Conservation (phyloP, 345 rosid species). For the Rhodamnia rubescens region DNA sequence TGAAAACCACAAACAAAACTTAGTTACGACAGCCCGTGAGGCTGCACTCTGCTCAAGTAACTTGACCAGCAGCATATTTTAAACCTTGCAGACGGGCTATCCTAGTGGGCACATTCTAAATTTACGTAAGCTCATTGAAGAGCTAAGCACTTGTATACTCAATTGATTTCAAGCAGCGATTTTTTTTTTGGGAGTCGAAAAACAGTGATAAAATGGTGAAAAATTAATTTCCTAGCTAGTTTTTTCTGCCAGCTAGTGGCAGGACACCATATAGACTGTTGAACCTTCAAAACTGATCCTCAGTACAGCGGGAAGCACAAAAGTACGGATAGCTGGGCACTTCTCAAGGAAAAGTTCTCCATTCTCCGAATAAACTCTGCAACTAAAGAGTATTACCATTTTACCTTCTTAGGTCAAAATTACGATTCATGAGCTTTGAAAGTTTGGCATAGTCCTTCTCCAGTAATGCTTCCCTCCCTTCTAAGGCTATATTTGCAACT, state of each 20-base stretch:
- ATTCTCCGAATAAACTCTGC: neutral
- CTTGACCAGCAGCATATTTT: neutral
- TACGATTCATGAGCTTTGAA: constrained; percentile 62
- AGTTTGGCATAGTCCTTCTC: constrained; percentile 56
- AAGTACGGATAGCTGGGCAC: neutral
- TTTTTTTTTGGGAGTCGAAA: no score
- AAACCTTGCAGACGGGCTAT: neutral
- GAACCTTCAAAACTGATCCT: neutral
- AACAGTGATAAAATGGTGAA: neutral
- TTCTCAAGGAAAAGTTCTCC: neutral
- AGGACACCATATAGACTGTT: neutral
- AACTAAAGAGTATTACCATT: neutral
- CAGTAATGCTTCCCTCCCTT: constrained; percentile 55
- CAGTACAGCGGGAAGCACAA: neutral
- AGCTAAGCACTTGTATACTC: neutral
- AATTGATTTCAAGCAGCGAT: neutral
- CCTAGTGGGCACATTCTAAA: neutral
- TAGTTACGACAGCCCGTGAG: neutral
- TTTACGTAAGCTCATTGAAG: neutral
- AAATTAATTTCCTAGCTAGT: neutral
- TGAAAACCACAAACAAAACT: neutral
- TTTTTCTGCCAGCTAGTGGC: neutral
- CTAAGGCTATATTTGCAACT: constrained; percentile 56
- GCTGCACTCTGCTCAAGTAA: neutral
- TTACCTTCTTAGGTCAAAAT: constrained; percentile 84